These are phyloP conservation scores for Cajanus cajan DNA, from an alignment of 306 rosid genomes.

Conservation along the genomic window DNA sequence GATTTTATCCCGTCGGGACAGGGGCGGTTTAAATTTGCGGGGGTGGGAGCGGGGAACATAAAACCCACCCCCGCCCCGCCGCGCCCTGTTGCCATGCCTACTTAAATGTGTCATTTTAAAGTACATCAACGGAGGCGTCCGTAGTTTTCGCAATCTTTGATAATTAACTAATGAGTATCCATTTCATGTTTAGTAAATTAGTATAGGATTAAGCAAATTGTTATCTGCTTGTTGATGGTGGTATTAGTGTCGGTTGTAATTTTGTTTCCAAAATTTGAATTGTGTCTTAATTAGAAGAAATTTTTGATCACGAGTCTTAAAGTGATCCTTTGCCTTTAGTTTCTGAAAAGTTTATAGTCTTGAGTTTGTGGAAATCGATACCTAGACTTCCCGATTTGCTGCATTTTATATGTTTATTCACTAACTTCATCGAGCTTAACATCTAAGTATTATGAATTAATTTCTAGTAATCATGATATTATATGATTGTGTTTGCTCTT, in stretches of 20 bases:
- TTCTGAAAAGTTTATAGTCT: constrained; percentile 11
- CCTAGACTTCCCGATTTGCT: constrained; percentile 20
- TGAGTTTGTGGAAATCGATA: constrained; percentile 19
- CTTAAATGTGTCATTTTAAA: too few species aligned
- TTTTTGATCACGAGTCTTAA: constrained; percentile 3
- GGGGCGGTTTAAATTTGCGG: too few species aligned
- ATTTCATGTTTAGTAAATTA: neutral
- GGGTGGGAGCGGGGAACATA: too few species aligned
- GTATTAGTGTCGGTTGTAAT: neutral
- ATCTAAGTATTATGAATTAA: constrained; percentile 30
- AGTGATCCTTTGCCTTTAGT: constrained; percentile 6
- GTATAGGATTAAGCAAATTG: neutral
- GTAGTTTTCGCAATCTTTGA: too few species aligned
- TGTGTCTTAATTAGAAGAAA: neutral
- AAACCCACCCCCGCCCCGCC: too few species aligned
- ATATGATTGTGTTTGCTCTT: constrained; percentile 10
- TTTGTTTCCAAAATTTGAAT: neutral
- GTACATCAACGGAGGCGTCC: too few species aligned
- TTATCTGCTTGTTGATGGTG: neutral
- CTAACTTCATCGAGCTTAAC: constrained; percentile 16
- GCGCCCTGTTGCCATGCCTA: too few species aligned
- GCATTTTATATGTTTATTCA: constrained; percentile 16
- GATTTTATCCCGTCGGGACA: too few species aligned
- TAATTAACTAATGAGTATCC: neutral
- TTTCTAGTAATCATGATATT: neutral